Base-by-base conservation (phyloP, 2,329 filamentous ascomycete species). In the Ascocoryne sarcoides region DNA sequence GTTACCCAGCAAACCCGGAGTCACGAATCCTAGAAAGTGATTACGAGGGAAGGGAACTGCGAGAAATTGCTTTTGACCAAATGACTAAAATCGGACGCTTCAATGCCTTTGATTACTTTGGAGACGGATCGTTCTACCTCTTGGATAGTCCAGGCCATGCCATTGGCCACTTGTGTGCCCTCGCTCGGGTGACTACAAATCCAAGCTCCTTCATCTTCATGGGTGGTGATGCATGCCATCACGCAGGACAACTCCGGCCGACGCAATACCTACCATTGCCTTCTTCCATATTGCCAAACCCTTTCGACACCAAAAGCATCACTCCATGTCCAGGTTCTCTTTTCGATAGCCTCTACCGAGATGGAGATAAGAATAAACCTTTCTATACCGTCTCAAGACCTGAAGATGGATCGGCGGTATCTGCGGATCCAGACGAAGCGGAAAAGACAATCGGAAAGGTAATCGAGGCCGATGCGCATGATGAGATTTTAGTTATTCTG, bases 41-140 rank as follows among this genome's bases (percentile, higher is more conserved):
- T 42, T 67, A 65, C 41, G 52, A 60, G 17, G 54, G 46, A 4
- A 58, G 68, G 31, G 47, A 62, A 18, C 49, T 67, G 1, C 47
- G 40, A 15, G 54, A 59, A 30, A 51, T 67, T 26, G 44, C 55
- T n/a, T 57, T 60, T 30, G 51, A 58, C 31, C 45, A 53, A n/a
- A 54, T 48, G 4, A 41, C 67, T 3, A 61, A 64, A 43, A 65
- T 72, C 15, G 69, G 67, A 1, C 52, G 62, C 7, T 71, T 71
- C 50, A 49, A 60, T 21, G 69, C 69, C 2, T 56, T 61, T 18
- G 73, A 78, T 51, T 76, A 67, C 50, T 77, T 75, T 40, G 65
- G 66, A 3, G 73, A 78, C 50, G 73, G 72, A 32, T 32, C 15
- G 14, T 32, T 32, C 15, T 32, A 16, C 30, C 15, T 32, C 30